Evolutionary conservation across 1,284 basidiomycete genomes (phyloP).

Genomic region (Clitocybe nebularis): DNA sequence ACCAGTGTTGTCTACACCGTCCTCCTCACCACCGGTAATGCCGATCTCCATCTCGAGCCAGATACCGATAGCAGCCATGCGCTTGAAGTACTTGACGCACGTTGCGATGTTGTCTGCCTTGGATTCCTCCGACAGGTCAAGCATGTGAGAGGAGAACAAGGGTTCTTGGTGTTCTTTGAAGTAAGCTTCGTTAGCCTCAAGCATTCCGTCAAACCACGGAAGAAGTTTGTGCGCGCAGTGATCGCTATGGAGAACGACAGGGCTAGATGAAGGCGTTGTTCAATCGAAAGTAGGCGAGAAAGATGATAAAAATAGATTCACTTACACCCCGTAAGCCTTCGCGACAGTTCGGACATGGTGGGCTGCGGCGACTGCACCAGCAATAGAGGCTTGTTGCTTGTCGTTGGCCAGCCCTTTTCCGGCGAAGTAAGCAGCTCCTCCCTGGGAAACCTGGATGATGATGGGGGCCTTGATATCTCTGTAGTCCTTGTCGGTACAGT

Average conservation of each 20-base stretch:
- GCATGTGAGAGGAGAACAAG: slow-evolving; percentile 99
- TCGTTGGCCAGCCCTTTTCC: slow-evolving; percentile 96
- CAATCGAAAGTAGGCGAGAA: background rate
- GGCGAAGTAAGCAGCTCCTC: slow-evolving; percentile 94
- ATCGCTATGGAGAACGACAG: slow-evolving; percentile 97
- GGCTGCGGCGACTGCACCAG: slow-evolving; percentile 90
- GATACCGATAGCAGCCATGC: slow-evolving; percentile 88
- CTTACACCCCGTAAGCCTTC: slow-evolving; percentile 87
- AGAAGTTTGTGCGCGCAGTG: slow-evolving; percentile 99
- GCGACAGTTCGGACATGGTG: slow-evolving; percentile 90
- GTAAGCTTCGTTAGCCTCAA: slow-evolving; percentile 93
- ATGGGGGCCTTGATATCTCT: slow-evolving; percentile 90
- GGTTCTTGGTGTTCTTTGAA: slow-evolving; percentile 88
- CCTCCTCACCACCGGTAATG: slow-evolving; percentile 99
- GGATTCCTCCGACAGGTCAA: slow-evolving; percentile 97
- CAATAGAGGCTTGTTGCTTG: slow-evolving; percentile 95
- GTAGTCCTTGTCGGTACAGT: slow-evolving; percentile 8
- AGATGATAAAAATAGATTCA: slow-evolving; percentile 17
- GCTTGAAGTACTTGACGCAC: slow-evolving; percentile 94
- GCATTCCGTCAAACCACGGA: slow-evolving; percentile 99
- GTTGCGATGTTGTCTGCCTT: slow-evolving; percentile 97
- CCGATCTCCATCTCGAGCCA: slow-evolving; percentile 99
- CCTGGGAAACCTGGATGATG: slow-evolving; percentile 97
- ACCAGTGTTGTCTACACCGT: slow-evolving; percentile 94
- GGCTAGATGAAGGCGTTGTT: slow-evolving; percentile 45